Evolutionary conservation across 2,329 filamentous ascomycete species (phyloP).

Genomic region (Rutstroemia sydowiana): DNA sequence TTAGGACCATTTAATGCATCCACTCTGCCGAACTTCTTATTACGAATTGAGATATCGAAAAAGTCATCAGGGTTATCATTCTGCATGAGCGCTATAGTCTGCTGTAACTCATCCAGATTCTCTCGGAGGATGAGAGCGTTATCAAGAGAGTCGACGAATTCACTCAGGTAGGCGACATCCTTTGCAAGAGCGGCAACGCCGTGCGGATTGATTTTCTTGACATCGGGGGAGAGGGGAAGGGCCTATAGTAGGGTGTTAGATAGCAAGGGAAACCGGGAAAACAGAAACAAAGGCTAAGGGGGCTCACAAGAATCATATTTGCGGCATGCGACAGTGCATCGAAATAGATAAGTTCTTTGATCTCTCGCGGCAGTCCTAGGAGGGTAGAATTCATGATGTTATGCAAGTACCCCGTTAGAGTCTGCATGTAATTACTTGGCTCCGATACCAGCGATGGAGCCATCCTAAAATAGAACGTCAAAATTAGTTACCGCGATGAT

Average conservation of each 20-base stretch:
- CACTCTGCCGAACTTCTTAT: constrained; percentile 90
- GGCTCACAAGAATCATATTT: constrained; percentile 67
- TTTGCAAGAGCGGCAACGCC: constrained; percentile 73
- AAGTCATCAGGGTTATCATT: constrained; percentile 92
- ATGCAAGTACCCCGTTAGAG: constrained; percentile 81
- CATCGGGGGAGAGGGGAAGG: constrained; percentile 55
- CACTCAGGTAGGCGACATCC: constrained; percentile 75
- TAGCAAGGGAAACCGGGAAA: not conserved
- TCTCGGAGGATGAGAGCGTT: constrained; percentile 79
- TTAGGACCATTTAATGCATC: constrained; percentile 84
- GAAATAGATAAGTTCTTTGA: constrained; percentile 97
- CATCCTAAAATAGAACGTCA: constrained; percentile 35
- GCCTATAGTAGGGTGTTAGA: constrained; percentile 11
- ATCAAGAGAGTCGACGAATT: constrained; percentile 81
- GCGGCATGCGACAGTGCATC: constrained; percentile 89
- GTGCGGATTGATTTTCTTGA: constrained; percentile 81
- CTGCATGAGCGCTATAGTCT: constrained; percentile 84
- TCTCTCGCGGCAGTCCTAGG: constrained; percentile 84
- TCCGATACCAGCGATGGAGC: constrained; percentile 56
- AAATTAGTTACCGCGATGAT: not conserved
- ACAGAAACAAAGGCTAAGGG: not conserved
- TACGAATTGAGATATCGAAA: constrained; percentile 82
- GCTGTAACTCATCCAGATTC: constrained; percentile 85
- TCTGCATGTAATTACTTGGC: constrained; percentile 91
- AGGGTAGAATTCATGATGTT: constrained; percentile 97